Evolutionary conservation across 768 basidiomycete genomes (phyloP).

Genomic region (Serendipita indica): DNA sequence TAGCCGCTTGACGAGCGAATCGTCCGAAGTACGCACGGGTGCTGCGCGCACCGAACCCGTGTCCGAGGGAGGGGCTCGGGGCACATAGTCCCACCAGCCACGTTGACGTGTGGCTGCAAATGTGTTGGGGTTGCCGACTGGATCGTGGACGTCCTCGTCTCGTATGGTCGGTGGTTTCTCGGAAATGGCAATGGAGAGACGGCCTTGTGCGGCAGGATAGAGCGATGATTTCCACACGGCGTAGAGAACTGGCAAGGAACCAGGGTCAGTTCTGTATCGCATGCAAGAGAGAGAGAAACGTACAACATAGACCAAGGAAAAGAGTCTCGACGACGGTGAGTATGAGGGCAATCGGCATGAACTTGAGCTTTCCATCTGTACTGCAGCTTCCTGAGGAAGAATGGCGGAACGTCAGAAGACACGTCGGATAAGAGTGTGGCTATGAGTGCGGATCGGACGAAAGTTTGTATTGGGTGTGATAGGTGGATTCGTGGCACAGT

Average conservation of each 20-base stretch:
- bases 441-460: neutral
- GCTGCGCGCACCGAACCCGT: neutral
- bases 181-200: slow-evolving; percentile 38
- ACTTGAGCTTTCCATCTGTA: slow-evolving; percentile 17
- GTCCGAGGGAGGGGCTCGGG: slow-evolving; percentile 16
- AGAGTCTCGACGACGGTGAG: slow-evolving; percentile 38
- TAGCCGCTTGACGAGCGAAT: slow-evolving; percentile 3
- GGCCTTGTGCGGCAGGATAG: slow-evolving; percentile 36
- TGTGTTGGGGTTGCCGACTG: slow-evolving; percentile 16
- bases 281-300: slow-evolving; percentile 19
- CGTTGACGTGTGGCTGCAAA: slow-evolving; percentile 20
- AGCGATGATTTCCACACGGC: slow-evolving; percentile 40
- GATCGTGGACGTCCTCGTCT: slow-evolving; percentile 16
- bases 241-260: slow-evolving; percentile 30
- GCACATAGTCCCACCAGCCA: slow-evolving; percentile 45
- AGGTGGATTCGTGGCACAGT: neutral
- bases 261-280: too few species aligned
- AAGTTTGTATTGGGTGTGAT: neutral
- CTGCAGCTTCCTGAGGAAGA: slow-evolving; percentile 7
- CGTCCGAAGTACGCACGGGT: neutral
- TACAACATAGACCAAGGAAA: slow-evolving; percentile 49
- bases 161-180: slow-evolving; percentile 27
- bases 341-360: slow-evolving; percentile 29
- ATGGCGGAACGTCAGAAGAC: slow-evolving; percentile 9
- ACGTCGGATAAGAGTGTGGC: neutral